Conservation (phyloP, 1,284 basidiomycete genomes). For the Melampsora medusae region DNA sequence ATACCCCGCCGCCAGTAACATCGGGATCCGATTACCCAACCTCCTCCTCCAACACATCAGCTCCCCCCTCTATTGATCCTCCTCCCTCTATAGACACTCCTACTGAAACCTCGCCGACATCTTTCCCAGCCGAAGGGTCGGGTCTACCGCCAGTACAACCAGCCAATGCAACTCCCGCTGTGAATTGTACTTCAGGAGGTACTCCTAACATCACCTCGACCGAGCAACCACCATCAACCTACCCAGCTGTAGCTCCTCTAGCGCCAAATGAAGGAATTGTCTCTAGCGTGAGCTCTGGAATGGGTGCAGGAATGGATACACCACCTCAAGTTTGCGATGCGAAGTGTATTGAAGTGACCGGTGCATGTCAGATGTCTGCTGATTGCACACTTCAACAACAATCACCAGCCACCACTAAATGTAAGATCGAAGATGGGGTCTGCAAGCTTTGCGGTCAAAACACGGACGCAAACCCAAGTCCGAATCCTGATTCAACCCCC, state of each 20-base stretch:
- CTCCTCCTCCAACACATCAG: not conserved
- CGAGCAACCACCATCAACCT: not conserved
- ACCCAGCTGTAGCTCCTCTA: not conserved
- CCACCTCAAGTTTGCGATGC: slow-evolving; percentile 15
- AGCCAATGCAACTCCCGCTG: not conserved
- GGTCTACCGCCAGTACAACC: not conserved
- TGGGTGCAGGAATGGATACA: not conserved
- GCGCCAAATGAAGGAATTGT: not conserved
- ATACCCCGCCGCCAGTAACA: not conserved
- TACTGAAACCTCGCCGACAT: not conserved
- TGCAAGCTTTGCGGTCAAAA: slow-evolving; percentile 38
- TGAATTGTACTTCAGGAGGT: not conserved
- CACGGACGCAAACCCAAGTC: not conserved
- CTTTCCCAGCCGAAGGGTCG: not conserved
- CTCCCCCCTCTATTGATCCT: not conserved
- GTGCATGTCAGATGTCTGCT: slow-evolving; percentile 28
- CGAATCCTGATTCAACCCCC: not conserved
- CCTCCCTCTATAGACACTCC: not conserved
- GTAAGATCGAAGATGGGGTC: slow-evolving; percentile 38
- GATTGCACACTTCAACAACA: slow-evolving; percentile 33
- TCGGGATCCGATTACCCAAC: not conserved
- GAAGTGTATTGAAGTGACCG: slow-evolving; percentile 42
- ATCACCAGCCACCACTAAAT: slow-evolving; percentile 33
- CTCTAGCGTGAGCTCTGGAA: slow-evolving; percentile 2
- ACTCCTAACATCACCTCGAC: not conserved